A percentile compares a stretch with the other conserved stretches of the same genome.
phyloP scores from a whole-genome alignment of 2,329 filamentous ascomycete genomes.

The Metarhizium humberi region DNA sequence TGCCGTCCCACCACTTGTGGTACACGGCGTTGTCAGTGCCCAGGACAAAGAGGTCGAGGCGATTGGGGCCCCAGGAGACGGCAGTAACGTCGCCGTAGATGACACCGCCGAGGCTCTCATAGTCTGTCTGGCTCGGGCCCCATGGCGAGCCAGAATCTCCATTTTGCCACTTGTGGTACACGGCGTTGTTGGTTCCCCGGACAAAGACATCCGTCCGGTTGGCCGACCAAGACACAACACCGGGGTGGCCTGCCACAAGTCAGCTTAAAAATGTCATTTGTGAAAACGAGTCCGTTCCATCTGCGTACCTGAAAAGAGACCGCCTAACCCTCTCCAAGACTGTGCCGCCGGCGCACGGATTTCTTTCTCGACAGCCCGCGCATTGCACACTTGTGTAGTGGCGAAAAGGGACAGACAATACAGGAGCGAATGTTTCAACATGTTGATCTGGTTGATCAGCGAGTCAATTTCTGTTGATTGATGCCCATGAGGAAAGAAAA shows the following conservation, averaged over 20 bases:
- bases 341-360: too few relatives aligned
- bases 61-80: conserved; percentile 15
- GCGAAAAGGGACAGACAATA: too few relatives aligned
- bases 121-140: conserved; percentile 6
- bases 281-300: too few relatives aligned
- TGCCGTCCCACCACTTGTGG: conserved; percentile 13
- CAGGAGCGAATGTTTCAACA: too few relatives aligned
- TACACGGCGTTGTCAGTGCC: conserved; percentile 13
- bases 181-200: conserved; percentile 14
- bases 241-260: conserved; percentile 11
- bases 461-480: too few relatives aligned
- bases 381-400: too few relatives aligned
- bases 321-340: too few relatives aligned
- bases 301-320: too few relatives aligned
- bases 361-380: too few relatives aligned
- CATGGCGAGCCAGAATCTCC: not conserved
- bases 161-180: conserved; percentile 7
- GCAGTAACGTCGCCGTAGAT: conserved; percentile 11
- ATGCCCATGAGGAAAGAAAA: too few relatives aligned
- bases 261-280: too few relatives aligned
- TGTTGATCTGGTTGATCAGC: too few relatives aligned
- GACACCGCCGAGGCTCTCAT: conserved; percentile 10
- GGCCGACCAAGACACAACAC: conserved; percentile 15
- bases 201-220: conserved; percentile 19
- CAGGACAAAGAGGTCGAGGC: conserved; percentile 16